Base-by-base conservation (phyloP, 2,329 filamentous ascomycete genomes). In the Penicillium sp. region DNA sequence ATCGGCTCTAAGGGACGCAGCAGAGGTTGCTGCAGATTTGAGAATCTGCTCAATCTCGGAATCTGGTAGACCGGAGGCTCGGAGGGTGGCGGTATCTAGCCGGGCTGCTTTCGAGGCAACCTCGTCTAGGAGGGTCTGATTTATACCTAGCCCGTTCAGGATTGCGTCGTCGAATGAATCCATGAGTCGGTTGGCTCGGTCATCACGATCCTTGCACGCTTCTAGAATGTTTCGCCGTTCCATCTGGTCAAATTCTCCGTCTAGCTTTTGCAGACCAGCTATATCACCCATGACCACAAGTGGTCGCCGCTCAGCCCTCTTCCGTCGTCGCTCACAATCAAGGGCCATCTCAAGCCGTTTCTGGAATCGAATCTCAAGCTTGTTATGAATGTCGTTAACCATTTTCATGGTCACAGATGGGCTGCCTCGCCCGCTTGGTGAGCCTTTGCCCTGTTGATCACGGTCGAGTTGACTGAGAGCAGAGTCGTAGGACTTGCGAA, bases 281-380 rank as follows among this genome's bases (percentile, higher is more conserved):
- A 81, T 80, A 62, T 84, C 79, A 23, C 82, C 82, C 46, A 78
- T 75, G 51, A 81, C 79, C 25, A 82, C 81, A 33, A 79, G 76
- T 23, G 78, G 81, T 57, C 79, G 78, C 50, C 80, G 74, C 61
- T 84, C 81, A 0, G 82, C 80, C 63, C 78, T 80, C 70, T 84
- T 84, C 51, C 82, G 79, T 17, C 81, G 75, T 46, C 77, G 78
- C 64, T 85, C 82, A 41, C 82, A 79, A 61, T 84, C 82, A 19
- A 83, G 68, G 6, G 82, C 77, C 37, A 81, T 77, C 31, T 79
- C 75, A 3, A 80, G 76, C 13, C 81, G 75, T 57, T 80, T 79
- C 17, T 78, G 78, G 61, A 84, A 79, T 2, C 80, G 76, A 25
- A 73, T 67, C 63, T 84, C 81, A 15, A 84, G 75, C 57, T 77